Evolutionary conservation across 306 rosid genomes (phyloP).

Genomic region (Quillaja saponaria): DNA sequence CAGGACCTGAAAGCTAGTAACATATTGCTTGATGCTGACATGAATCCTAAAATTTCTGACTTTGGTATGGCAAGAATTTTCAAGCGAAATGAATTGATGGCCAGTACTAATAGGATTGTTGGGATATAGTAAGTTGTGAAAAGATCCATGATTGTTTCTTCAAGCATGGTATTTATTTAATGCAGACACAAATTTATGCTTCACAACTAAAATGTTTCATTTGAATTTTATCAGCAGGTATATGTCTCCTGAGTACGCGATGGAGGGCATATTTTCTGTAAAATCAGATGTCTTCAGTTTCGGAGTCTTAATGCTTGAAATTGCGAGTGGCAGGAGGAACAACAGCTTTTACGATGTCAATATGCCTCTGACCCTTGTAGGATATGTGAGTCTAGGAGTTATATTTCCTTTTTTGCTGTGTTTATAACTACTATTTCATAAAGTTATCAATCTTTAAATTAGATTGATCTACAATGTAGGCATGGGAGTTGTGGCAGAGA

Average conservation of each 20-base stretch:
- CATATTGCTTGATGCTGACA: neutral
- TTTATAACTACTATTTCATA: neutral
- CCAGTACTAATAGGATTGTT: neutral
- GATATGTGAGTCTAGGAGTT: conserved; percentile 2
- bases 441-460: neutral
- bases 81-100: neutral
- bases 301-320: neutral
- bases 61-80: neutral
- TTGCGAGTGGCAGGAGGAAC: neutral
- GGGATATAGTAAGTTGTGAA: conserved; percentile 1
- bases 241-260: neutral
- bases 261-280: neutral
- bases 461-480: conserved; percentile 3
- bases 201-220: neutral
- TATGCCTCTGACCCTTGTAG: neutral
- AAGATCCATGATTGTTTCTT: too few species aligned
- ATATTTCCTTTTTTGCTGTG: neutral
- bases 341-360: neutral
- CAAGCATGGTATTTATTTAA: too few species aligned
- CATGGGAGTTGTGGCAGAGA: conserved; percentile 31
- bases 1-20: conserved; percentile 10
- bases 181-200: neutral
- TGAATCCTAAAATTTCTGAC: conserved; percentile 4
- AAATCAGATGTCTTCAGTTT: neutral
- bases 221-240: neutral